Evolutionary conservation across 169 alveolate genomes (phyloP), one percentile per base, ranked within the genome.

Genomic region (Neospora caninum): DNA sequence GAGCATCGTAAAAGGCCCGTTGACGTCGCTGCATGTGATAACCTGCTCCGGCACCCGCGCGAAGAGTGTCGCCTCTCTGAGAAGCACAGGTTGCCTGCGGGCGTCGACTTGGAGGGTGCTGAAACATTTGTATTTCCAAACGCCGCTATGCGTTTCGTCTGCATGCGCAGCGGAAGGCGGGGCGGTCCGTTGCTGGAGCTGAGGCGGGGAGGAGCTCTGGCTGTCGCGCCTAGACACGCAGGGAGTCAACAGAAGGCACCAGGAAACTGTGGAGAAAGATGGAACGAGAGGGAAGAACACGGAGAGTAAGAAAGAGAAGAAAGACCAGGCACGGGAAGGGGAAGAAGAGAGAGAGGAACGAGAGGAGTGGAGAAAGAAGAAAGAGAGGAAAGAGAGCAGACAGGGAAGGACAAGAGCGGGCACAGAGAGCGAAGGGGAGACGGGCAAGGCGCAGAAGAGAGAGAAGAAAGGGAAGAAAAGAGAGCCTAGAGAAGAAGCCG

Each of bases 41-140:
- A 34, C 53, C 80, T 92, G 95, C 73, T 92, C 95, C 53, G 95
- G 95, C 38, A 92, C 41, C 20, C 86, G 86, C 31, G 95, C 49
- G 89, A 92, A 92, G n/a, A 92, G 92, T 18, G 91, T 58, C 27
- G 95, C 95, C 64, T 92, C 95, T 41, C 95, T 84, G 73, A 92
- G 88, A 2, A 84, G 88, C 91, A 86, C 83, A 25, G 95, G 95
- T n/a, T 69, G 41, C 34, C 93, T 89, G 31, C 38, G 70, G 83
- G 78, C 88, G 70, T 92, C 95, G 7, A 86, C 93, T 43, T 84
- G 92, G 54, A 70, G 53, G 67, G 91, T 43, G 93, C 95, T 92
- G 93, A 83, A 86, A 83, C 89, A 84, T 20, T 92, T 86, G 70
- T 86, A 84, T 89, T 92, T 92, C 92, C 82, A 64, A 53, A 92